Evolutionary conservation across 164 flowering plant genomes (phyloP), one percentile per base, ranked within the genome.

Genomic region (Stephania cephalantha): DNA sequence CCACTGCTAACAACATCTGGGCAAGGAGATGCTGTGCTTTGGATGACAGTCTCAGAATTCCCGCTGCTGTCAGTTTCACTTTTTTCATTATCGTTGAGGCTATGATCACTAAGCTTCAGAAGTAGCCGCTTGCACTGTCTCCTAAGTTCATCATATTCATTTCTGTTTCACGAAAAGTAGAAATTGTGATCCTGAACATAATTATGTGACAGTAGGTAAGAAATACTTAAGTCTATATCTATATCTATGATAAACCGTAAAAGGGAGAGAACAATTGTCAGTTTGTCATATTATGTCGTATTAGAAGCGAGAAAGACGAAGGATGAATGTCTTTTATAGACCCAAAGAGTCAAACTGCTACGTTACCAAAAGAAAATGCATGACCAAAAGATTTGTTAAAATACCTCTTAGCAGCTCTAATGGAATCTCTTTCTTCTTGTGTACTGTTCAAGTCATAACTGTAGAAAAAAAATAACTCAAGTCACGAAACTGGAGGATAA

Each of bases 1-100:
- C 88, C 77, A 6, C 90, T 91, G 83, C 97, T 88, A 73, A 85
- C 88, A 46, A 82, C 90, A 74, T 91, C 97, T 74, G 89, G 87
- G 71, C 78, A 61, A 67, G 81, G 72, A 71, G 83, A 81, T 67
- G 81, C 85, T 42, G 69, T 7, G 55, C 50, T 81, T 70, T 84
- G 83, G 76, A 68, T 76, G 15, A 79, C 63, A 69, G 74, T 72
- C 46, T 71, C 76, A 58, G 80, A 70, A 53, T 68, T 78, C 42
- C 69, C 83, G 58, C 65, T 68, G 70, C 76, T 69, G 65, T 70
- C 75, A 20, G 69, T 70, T 58, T 72, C 77, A 69, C 73, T 73
- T 50, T 22, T 63, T 76, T 78, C 80, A 7, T 77, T 80, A 30
- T 68, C 53, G 70, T 73, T 35, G 42, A 13, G 72, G 70, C 71